Evolutionary conservation across 1,284 basidiomycete species (phyloP), one percentile per base, ranked within the genome.

Genomic region (Ustilago vetiveriae): DNA sequence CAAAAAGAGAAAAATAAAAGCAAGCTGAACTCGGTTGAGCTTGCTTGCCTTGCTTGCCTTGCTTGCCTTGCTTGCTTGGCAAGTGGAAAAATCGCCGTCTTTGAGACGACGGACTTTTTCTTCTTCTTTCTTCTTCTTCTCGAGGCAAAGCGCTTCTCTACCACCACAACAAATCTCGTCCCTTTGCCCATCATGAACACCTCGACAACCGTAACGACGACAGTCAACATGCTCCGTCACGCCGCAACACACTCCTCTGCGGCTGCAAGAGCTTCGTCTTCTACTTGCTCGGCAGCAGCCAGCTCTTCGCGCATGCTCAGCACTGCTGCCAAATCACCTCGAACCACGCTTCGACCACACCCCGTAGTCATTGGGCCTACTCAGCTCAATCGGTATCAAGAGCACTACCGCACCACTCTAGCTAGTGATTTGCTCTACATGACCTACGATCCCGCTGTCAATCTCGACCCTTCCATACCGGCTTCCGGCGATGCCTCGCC

Each of bases 381-480:
- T 40, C 89, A 91, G 43, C 85, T 87, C 59, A 90, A 87, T 75
- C 88, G 94, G 42, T 87, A 94, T 56, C 85, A 87, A 59, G 89
- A 93, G 69, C 92, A 97, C 85, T 98, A 96, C 85, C 83, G 90
- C 80, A 84, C 85, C 48, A 90, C 93, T 9, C 86, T 98, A 56
- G 87, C 89, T 21, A 89, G 92, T 76, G 88, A 97, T 84, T 85
- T 96, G 72, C 88, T 98, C 86, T 98, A 98, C 87, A 91, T 98
- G 88, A 91, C 91, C 45, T 97, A 96, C 85, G 86, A 89, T 58
- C 67, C 71, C 1, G 32, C 53, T 6, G 44, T 59, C 58, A 52
- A 62, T 38, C 38, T 71, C 39, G 49, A 64, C 24, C 8, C 46
- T 21, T 22, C 50, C 2, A 14, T 38, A 13, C 44, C 42, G 6